Conservation (phyloP, 805 yeast species). For the Saturnispora silvae region DNA sequence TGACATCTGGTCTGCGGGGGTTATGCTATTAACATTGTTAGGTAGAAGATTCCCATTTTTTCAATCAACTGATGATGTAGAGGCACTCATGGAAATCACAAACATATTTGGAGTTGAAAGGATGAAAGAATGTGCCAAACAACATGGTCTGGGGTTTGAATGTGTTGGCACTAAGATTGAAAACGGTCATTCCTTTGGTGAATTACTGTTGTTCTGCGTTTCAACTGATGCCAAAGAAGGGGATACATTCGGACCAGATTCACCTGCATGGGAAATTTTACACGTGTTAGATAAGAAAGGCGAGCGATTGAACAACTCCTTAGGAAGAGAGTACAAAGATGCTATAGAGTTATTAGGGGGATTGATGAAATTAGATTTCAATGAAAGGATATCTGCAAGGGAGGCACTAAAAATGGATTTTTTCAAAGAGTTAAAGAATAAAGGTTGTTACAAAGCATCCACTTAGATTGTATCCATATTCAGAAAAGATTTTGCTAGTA, state of each 20-base stretch:
- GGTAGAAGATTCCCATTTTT: conserved; percentile 84
- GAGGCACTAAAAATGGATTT: conserved; percentile 49
- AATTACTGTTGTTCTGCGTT: conserved; percentile 35
- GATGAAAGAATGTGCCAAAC: conserved; percentile 64
- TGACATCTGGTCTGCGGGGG: conserved; percentile 92
- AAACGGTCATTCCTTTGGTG: conserved; percentile 27
- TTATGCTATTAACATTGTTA: conserved; percentile 68
- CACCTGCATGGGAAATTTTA: conserved; percentile 60
- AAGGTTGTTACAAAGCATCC: not conserved
- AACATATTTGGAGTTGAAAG: conserved; percentile 66
- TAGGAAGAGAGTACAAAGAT: conserved; percentile 31
- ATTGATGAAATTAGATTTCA: conserved; percentile 49
- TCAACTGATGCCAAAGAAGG: conserved; percentile 36
- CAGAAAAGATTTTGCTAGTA: not conserved
- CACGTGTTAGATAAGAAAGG: conserved; percentile 36
- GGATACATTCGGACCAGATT: conserved; percentile 57
- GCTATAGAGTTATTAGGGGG: conserved; percentile 46
- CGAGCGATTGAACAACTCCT: conserved; percentile 25
- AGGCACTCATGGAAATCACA: conserved; percentile 79
- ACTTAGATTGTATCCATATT: not conserved
- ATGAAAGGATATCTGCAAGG: conserved; percentile 45
- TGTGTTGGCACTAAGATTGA: conserved; percentile 44
- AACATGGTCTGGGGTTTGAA: conserved; percentile 86
- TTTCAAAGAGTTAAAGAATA: conserved; percentile 28
- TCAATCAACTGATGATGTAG: conserved; percentile 87